A percentile compares a stretch with the other conserved stretches of the same genome.
These are phyloP conservation scores for Elaeis oleifera DNA, from an alignment of 202 grass and related monocot species.

Conservation along the genomic window DNA sequence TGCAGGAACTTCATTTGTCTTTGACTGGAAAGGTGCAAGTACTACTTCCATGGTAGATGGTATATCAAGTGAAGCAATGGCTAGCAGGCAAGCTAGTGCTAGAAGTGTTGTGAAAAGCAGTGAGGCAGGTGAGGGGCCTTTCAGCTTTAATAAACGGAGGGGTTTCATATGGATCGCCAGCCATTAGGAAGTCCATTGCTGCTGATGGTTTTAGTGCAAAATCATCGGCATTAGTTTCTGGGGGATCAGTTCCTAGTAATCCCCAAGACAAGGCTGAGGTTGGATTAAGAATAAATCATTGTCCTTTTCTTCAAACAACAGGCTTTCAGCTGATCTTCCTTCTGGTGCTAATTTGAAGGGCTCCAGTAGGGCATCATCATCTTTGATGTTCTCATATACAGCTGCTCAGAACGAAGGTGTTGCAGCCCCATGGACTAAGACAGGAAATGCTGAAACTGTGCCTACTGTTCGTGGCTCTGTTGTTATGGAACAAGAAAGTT, in stretches of 20 bases:
- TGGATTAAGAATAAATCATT: constrained; percentile 28
- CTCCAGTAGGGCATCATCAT: constrained; percentile 23
- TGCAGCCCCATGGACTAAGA: constrained; percentile 31
- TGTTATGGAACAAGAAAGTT: constrained; percentile 6
- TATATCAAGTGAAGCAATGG: constrained; percentile 32
- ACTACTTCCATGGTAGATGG: constrained; percentile 34
- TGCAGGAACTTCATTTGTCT: not conserved
- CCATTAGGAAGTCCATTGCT: not conserved
- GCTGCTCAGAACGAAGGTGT: constrained; percentile 5
- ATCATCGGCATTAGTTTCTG: constrained; percentile 37
- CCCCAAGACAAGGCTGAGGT: constrained; percentile 29
- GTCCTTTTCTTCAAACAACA: constrained; percentile 3
- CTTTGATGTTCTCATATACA: constrained; percentile 27
- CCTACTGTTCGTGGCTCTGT: constrained; percentile 26
- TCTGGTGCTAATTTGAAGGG: constrained; percentile 28
- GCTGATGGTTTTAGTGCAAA: constrained; percentile 33
- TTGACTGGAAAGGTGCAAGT: constrained; percentile 3
- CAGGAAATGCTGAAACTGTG: constrained; percentile 36
- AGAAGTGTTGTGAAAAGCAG: not conserved
- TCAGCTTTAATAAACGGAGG: constrained; percentile 6
- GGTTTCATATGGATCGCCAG: constrained; percentile 9
- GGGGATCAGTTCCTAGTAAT: constrained; percentile 35
- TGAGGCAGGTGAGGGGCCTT: constrained; percentile 3
- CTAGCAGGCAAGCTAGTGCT: constrained; percentile 32
- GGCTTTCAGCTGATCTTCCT: constrained; percentile 24